phyloP scores from a whole-genome alignment of 352 stramenopile species.

The Blastocystis sp. region DNA sequence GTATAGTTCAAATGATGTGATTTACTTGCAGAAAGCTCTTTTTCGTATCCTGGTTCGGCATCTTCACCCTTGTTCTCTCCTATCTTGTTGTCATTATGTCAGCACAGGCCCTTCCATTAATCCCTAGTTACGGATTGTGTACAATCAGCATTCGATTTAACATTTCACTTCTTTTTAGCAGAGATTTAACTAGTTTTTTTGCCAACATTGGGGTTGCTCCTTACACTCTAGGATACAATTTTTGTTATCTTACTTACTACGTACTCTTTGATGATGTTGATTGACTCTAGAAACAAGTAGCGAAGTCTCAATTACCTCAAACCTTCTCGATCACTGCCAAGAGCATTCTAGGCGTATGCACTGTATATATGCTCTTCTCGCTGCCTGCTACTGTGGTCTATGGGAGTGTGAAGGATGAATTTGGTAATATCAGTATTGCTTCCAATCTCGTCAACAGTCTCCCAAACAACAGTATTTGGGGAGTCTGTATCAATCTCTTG shows the following conservation, averaged over 20 bases:
- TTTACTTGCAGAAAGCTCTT: constrained; percentile 11
- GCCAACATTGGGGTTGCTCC: constrained; percentile 1
- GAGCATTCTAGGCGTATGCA: constrained; percentile 22
- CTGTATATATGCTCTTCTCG: constrained; percentile 27
- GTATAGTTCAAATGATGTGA: background rate
- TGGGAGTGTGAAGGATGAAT: background rate
- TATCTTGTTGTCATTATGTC: constrained; percentile 49
- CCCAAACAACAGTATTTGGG: background rate
- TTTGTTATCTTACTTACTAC: constrained; percentile 61
- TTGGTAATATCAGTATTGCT: background rate
- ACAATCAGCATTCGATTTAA: constrained; percentile 33
- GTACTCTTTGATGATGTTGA: background rate
- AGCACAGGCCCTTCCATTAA: background rate
- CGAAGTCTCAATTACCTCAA: background rate
- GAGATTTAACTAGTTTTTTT: background rate
- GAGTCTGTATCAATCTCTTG: background rate
- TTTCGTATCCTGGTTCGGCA: constrained; percentile 63
- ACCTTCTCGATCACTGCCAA: constrained; percentile 6
- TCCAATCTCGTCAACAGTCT: constrained; percentile 28
- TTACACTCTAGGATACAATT: constrained; percentile 59
- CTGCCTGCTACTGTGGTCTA: background rate
- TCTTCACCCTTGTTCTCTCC: constrained; percentile 50
- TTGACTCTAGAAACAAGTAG: constrained; percentile 34
- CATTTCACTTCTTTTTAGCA: background rate
- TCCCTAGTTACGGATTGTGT: background rate